Conservation (phyloP, 495 filamentous ascomycete species). For the Aspergillus leporis region DNA sequence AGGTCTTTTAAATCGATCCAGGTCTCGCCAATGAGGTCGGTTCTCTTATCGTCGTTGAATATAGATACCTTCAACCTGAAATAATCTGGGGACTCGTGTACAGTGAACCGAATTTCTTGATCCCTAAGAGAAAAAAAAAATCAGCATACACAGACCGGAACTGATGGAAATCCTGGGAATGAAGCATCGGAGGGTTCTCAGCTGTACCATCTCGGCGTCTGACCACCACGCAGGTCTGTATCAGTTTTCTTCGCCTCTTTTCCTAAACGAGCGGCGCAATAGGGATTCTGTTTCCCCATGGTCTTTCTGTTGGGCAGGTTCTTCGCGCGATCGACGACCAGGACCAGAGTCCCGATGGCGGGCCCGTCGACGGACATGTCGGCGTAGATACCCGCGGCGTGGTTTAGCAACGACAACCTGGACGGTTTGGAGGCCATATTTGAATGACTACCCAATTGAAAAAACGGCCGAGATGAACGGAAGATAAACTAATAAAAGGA, state of each 20-base stretch:
- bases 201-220: conserved; percentile 97
- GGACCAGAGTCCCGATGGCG: conserved; percentile 87
- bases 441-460: not conserved
- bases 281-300: conserved; percentile 98
- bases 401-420: conserved; percentile 45
- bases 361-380: conserved; percentile 96
- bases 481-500: not conserved
- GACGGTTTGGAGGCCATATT: conserved; percentile 36
- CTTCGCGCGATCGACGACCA: conserved; percentile 89
- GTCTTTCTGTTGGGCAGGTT: conserved; percentile 95
- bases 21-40: conserved; percentile 90
- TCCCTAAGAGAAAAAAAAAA: conserved; percentile 72
- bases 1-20: conserved; percentile 83
- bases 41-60: conserved; percentile 97
- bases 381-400: conserved; percentile 92
- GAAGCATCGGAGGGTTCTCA: too few species aligned
- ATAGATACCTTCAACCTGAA: conserved; percentile 90
- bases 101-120: conserved; percentile 91
- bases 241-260: conserved; percentile 98
- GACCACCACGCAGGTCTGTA: conserved; percentile 90
- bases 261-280: conserved; percentile 88
- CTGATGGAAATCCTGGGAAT: too few species aligned
- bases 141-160: conserved; percentile 5
- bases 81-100: conserved; percentile 96
- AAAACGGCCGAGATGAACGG: not conserved